These are phyloP conservation scores for Bullera alba DNA, from an alignment of 768 basidiomycete genomes.

Conservation along the genomic window DNA sequence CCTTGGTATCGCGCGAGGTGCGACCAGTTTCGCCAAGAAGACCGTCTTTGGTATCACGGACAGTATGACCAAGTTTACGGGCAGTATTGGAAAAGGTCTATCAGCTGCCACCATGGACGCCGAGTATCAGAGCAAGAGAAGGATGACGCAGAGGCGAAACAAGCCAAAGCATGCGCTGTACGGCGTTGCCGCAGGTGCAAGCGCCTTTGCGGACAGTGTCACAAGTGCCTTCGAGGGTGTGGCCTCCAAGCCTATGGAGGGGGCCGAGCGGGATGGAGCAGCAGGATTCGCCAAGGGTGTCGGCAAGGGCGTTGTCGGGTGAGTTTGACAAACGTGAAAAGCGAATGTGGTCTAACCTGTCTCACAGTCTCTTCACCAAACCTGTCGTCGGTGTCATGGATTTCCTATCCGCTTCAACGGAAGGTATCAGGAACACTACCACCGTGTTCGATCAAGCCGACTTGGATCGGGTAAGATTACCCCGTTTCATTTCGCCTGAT, in stretches of 20 bases:
- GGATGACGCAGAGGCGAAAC: conserved; percentile 84
- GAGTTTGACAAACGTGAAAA: conserved; percentile 14
- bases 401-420: conserved; percentile 85
- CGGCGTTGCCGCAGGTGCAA: conserved; percentile 90
- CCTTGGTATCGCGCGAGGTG: conserved; percentile 91
- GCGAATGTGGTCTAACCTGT: not conserved
- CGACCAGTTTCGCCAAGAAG: conserved; percentile 97
- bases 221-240: conserved; percentile 95
- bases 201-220: conserved; percentile 86
- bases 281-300: conserved; percentile 97
- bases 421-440: conserved; percentile 96
- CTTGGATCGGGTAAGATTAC: conserved; percentile 78
- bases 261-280: conserved; percentile 88
- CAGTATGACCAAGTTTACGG: conserved; percentile 95
- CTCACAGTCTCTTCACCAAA: conserved; percentile 84
- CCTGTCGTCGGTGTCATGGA: conserved; percentile 96
- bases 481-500: conserved; percentile 77
- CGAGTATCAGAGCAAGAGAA: conserved; percentile 83
- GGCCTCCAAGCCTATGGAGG: conserved; percentile 91
- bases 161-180: conserved; percentile 97
- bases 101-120: conserved; percentile 95
- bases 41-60: conserved; percentile 94
- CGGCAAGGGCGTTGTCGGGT: conserved; percentile 82
- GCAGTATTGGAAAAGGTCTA: conserved; percentile 92
- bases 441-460: conserved; percentile 92